Evolutionary conservation across 805 yeast genomes (phyloP).

Genomic region (Lipomyces yamanashiensis): DNA sequence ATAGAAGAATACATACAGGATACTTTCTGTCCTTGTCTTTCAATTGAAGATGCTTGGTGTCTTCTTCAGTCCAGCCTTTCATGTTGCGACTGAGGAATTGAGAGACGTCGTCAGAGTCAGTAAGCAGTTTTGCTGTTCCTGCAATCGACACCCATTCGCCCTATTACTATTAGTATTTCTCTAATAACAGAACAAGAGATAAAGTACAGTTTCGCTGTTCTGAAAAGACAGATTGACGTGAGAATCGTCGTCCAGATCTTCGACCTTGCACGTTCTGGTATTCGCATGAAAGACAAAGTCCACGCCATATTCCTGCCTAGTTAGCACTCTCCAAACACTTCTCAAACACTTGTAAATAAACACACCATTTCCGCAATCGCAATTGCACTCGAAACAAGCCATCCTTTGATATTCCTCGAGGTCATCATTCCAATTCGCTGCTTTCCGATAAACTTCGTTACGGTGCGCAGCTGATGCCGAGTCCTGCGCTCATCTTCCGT

Average conservation of each 20-base stretch:
- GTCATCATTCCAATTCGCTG: conserved; percentile 36
- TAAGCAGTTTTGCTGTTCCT: conserved; percentile 25
- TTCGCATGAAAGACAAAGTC: conserved; percentile 33
- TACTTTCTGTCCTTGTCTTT: conserved; percentile 9
- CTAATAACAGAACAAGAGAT: neutral
- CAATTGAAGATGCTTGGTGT: neutral
- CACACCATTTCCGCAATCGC: conserved; percentile 29
- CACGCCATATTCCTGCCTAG: conserved; percentile 25
- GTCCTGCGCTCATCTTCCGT: conserved; percentile 25
- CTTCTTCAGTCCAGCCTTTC: conserved; percentile 21
- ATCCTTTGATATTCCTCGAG: conserved; percentile 21
- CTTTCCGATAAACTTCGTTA: conserved; percentile 15
- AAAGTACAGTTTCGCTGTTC: conserved; percentile 27
- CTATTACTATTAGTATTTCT: conserved; percentile 12
- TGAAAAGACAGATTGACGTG: conserved; percentile 32
- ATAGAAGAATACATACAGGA: neutral
- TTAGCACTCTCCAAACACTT: neutral
- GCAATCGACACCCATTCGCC: conserved; percentile 35
- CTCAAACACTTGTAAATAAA: no score
- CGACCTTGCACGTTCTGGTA: conserved; percentile 24
- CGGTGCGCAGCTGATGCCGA: conserved; percentile 16
- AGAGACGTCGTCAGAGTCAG: conserved; percentile 18
- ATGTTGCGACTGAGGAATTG: conserved; percentile 16
- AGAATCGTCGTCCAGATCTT: conserved; percentile 27
- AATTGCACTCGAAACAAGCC: conserved; percentile 26